These are phyloP conservation scores for Talaromyces ruber DNA, from an alignment of 495 filamentous ascomycete species.

Conservation along the genomic window DNA sequence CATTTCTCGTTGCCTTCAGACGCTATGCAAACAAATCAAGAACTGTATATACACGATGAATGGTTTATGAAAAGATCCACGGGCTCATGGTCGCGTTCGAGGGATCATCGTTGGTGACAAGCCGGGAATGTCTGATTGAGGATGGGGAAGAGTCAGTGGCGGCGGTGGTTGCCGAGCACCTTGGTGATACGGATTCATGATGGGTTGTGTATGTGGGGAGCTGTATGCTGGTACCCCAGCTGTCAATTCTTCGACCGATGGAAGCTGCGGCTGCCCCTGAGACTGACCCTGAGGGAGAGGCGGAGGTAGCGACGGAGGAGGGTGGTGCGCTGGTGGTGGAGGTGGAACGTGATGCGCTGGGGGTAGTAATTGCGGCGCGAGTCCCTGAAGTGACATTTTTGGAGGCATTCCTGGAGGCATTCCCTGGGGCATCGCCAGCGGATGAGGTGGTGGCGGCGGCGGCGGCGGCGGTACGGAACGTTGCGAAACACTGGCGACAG, in stretches of 20 bases:
- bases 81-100: conserved; percentile 3
- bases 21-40: conserved; percentile 37
- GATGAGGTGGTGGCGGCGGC: background rate
- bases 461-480: background rate
- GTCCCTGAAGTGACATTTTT: background rate
- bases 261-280: conserved; percentile 29
- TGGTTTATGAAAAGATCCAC: conserved; percentile 10
- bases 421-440: background rate
- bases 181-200: conserved; percentile 28
- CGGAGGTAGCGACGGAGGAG: background rate
- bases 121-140: conserved; percentile 3
- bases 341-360: background rate
- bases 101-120: background rate
- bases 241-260: conserved; percentile 37
- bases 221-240: conserved; percentile 38
- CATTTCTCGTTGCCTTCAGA: conserved; percentile 21
- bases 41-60: conserved; percentile 11
- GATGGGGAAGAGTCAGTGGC: background rate
- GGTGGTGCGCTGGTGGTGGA: background rate
- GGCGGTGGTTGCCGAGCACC: conserved; percentile 14
- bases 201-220: conserved; percentile 26
- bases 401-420: background rate
- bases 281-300: conserved; percentile 1
- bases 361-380: background rate
- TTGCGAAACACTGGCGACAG: conserved; percentile 2